These are phyloP conservation scores for Colletotrichum endophyticum DNA, from an alignment of 2,329 filamentous ascomycete species.

Conservation along the genomic window DNA sequence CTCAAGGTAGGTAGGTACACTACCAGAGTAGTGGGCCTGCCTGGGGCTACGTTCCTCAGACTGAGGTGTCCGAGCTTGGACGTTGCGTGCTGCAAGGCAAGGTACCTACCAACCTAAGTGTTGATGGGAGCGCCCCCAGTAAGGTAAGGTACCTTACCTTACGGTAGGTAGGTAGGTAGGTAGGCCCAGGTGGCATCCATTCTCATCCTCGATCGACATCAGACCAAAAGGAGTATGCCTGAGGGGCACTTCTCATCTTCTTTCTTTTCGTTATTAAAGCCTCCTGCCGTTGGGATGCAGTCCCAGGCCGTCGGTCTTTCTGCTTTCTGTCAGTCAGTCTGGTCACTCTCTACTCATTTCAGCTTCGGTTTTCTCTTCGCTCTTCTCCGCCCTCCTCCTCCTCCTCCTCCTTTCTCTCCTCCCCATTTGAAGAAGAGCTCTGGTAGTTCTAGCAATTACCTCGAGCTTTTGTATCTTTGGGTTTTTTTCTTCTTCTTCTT, in stretches of 20 bases:
- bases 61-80: not conserved
- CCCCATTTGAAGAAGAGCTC: conserved; percentile 47
- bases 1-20: not conserved
- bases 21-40: not conserved
- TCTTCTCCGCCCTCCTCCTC: conserved; percentile 1
- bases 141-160: not conserved
- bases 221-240: not conserved
- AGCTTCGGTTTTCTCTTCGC: not conserved
- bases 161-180: not conserved
- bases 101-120: not conserved
- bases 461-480: conserved; percentile 35
- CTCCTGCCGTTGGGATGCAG: not conserved
- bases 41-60: not conserved
- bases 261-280: conserved; percentile 8
- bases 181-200: not conserved
- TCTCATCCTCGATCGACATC: conserved; percentile 9
- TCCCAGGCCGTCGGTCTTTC: not conserved
- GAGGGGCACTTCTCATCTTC: not conserved
- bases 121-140: not conserved
- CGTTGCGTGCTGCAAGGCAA: not conserved
- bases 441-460: conserved; percentile 44
- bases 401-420: not conserved
- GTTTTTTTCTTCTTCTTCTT: conserved; percentile 20
- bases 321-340: conserved; percentile 10
- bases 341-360: conserved; percentile 16